phyloP scores from a whole-genome alignment of 1,284 basidiomycete genomes.

The Meira miltonrushii region DNA sequence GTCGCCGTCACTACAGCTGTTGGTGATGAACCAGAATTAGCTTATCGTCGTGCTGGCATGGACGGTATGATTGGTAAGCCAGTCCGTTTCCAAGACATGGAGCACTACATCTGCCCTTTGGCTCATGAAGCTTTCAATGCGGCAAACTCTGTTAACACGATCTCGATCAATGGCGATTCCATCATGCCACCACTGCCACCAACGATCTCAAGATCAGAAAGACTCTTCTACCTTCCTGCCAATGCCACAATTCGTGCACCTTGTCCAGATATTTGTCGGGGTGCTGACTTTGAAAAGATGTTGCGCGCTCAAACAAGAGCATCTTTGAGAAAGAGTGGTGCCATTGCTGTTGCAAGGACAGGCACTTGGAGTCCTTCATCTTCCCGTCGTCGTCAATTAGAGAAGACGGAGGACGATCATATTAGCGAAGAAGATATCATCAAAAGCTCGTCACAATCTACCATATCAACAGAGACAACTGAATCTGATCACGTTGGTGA shows the following conservation, averaged over 20 bases:
- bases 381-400: not conserved
- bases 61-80: constrained; percentile 42
- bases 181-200: constrained; percentile 30
- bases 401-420: not conserved
- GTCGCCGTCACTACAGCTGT: constrained; percentile 38
- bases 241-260: constrained; percentile 13
- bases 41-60: constrained; percentile 32
- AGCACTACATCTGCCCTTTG: constrained; percentile 5
- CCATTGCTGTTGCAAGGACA: constrained; percentile 21
- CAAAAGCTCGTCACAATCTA: not conserved
- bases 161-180: constrained; percentile 15
- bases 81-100: constrained; percentile 26
- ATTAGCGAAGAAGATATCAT: not conserved
- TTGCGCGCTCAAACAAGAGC: constrained; percentile 30
- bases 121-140: constrained; percentile 5
- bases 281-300: constrained; percentile 24
- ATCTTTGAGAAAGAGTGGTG: constrained; percentile 29
- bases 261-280: constrained; percentile 12
- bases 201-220: constrained; percentile 15
- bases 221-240: constrained; percentile 27
- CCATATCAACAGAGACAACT: not conserved
- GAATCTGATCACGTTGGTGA: not conserved
- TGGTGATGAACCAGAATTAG: constrained; percentile 25
- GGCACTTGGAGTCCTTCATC: constrained; percentile 13
- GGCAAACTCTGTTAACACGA: constrained; percentile 15